Base-by-base conservation (phyloP, 306 rosid species). In the Prunus mira region DNA sequence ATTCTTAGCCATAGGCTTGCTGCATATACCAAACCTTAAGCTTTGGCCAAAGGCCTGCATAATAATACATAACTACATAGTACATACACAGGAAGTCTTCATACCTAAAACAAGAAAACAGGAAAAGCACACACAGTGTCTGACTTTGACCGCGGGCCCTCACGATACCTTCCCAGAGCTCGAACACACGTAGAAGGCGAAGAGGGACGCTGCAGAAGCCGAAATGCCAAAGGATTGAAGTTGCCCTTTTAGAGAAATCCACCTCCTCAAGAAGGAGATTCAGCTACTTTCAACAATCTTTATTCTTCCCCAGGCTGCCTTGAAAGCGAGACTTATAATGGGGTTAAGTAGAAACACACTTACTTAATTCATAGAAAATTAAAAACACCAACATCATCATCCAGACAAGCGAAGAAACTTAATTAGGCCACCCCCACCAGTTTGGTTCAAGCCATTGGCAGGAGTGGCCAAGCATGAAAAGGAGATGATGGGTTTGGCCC, bases 151-250 rank as follows among this genome's bases (percentile, higher is more conserved):
- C 68, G 69, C 69, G 68, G 69, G 75, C 76, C 81, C 68, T 71
- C 79, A 24, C 43, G 60, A 32, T 55, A 77, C 54, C 68, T 81
- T 81, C 66, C 67, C 25, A 10, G 72, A 71, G 68, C 79, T 67
- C 79, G 65, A 72, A 72, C 11, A 38, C 80, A 69, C 5, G 1
- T 66, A 38, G 34, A 77, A 38, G 19, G 69, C 74, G 76, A 79
- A 70, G 82, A 65, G 84, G 68, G 74, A 41, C 72, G 56, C 81
- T 46, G 71, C 58, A 87, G 85, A 76, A 80, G 75, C 66, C 77
- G 80, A 90, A 89, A 88, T 92, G 99, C 99, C 98, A 90, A 92
- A 92, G 99, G 91, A 86, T 88, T 54, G 93, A 86, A 87, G 96
- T 92, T 96, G 99, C 97, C 99, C 99, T 89, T 74, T 70, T 61